phyloP scores from a whole-genome alignment of 2,329 filamentous ascomycete species.

The Drechslera avenae region DNA sequence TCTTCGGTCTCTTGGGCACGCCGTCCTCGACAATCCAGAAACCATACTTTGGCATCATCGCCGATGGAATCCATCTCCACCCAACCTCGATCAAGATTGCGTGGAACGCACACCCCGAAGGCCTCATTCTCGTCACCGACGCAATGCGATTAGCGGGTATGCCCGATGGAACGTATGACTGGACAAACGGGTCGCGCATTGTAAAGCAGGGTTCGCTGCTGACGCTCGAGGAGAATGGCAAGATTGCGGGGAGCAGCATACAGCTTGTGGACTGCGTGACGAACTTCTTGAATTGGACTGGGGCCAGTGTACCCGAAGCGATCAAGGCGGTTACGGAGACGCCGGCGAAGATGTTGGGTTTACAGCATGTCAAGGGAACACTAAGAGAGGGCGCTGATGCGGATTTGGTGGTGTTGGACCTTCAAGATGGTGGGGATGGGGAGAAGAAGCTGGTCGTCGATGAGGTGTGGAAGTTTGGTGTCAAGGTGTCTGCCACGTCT shows the following conservation, averaged over 20 bases:
- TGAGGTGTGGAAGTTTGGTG: constrained; percentile 80
- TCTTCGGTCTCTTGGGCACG: constrained; percentile 80
- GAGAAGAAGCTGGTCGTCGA: constrained; percentile 66
- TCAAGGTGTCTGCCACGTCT: constrained; percentile 36
- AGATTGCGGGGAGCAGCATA: constrained; percentile 63
- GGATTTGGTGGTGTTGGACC: constrained; percentile 68
- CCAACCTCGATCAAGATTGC: constrained; percentile 88
- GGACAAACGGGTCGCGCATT: constrained; percentile 74
- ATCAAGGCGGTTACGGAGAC: constrained; percentile 75
- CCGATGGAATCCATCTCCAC: constrained; percentile 88
- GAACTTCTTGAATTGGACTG: constrained; percentile 79
- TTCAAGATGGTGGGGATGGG: constrained; percentile 54
- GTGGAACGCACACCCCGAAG: constrained; percentile 81
- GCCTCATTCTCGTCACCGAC: constrained; percentile 88
- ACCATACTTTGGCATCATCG: constrained; percentile 87
- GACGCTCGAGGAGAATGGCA: constrained; percentile 74
- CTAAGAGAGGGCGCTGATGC: constrained; percentile 54
- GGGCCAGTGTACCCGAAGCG: constrained; percentile 69
- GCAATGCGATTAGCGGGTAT: constrained; percentile 87
- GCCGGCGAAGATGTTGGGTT: constrained; percentile 75
- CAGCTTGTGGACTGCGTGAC: constrained; percentile 81
- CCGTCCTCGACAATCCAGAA: constrained; percentile 47
- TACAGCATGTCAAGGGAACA: constrained; percentile 69
- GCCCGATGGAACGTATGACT: constrained; percentile 81
- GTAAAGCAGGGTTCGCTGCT: constrained; percentile 74